Evolutionary conservation across 1,284 basidiomycete genomes (phyloP).

Genomic region (Cryptococcus maquisensis): DNA sequence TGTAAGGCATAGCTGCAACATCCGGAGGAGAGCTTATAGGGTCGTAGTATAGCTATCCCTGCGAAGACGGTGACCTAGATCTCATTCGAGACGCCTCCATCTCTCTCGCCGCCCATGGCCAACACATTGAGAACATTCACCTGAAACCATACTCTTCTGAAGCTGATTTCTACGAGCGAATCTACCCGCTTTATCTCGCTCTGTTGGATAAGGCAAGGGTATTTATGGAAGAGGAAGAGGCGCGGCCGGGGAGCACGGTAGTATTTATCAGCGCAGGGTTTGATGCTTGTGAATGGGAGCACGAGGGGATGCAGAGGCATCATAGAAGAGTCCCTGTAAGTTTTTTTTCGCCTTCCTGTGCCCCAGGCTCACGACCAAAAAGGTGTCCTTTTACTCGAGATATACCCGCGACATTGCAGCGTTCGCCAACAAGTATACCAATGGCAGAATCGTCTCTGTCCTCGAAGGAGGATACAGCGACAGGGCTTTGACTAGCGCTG

Average conservation of each 20-base stretch:
- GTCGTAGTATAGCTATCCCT: conserved; percentile 68
- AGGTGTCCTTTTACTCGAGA: conserved; percentile 68
- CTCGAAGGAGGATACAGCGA: conserved; percentile 96
- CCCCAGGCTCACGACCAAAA: background rate
- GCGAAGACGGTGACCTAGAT: conserved; percentile 80
- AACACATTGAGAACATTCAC: conserved; percentile 88
- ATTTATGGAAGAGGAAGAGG: conserved; percentile 67
- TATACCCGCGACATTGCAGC: conserved; percentile 70
- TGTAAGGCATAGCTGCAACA: conserved; percentile 41
- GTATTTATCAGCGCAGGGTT: conserved; percentile 81
- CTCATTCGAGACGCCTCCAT: conserved; percentile 80
- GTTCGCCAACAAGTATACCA: conserved; percentile 64
- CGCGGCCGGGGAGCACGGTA: conserved; percentile 65
- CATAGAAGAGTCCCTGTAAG: conserved; percentile 73
- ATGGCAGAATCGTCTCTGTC: conserved; percentile 74
- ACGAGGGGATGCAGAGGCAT: conserved; percentile 86
- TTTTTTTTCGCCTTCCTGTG: conserved; percentile 22
- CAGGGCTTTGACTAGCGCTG: conserved; percentile 72
- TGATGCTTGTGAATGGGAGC: conserved; percentile 90
- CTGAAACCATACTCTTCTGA: conserved; percentile 70
- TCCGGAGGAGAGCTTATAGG: background rate
- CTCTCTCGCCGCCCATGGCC: conserved; percentile 77
- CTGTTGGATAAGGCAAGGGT: conserved; percentile 68
- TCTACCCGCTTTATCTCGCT: conserved; percentile 69
- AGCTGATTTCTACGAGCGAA: conserved; percentile 68